Percentiles rank a stretch among this genome's conserved stretches.
Evolutionary conservation across 805 yeast genomes (phyloP).

Genomic region (Candida taoyuanica): DNA sequence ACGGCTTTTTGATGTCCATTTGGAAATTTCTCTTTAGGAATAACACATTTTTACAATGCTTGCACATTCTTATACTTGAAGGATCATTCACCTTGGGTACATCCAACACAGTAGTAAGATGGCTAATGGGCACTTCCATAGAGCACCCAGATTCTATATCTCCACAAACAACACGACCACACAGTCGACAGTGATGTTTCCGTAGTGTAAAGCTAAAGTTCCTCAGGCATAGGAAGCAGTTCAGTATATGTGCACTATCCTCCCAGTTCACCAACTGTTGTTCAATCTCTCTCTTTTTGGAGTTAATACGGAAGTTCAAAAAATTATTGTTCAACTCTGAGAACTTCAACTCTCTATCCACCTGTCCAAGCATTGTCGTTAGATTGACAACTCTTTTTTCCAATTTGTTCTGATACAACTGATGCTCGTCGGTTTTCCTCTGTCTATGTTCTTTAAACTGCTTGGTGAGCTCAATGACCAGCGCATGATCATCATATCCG

Average conservation of each 20-base stretch:
- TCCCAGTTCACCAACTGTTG: constrained; percentile 62
- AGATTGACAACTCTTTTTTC: constrained; percentile 57
- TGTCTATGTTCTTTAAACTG: constrained; percentile 40
- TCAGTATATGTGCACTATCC: constrained; percentile 39
- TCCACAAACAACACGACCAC: constrained; percentile 83
- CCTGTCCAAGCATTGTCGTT: constrained; percentile 25
- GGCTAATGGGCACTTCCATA: constrained; percentile 53
- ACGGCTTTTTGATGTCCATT: constrained; percentile 33
- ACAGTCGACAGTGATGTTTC: constrained; percentile 88
- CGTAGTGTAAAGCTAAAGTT: constrained; percentile 54
- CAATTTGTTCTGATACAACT: constrained; percentile 50
- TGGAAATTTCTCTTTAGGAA: constrained; percentile 50
- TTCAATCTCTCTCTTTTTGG: constrained; percentile 38
- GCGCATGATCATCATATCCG: constrained; percentile 48
- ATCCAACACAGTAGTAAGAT: constrained; percentile 20
- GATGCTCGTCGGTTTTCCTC: constrained; percentile 40
- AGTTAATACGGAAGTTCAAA: constrained; percentile 22
- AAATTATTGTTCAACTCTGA: constrained; percentile 22
- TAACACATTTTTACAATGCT: constrained; percentile 58
- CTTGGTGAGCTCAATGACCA: constrained; percentile 39
- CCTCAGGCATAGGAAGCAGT: constrained; percentile 62
- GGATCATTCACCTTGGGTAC: constrained; percentile 21
- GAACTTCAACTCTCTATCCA: constrained; percentile 25
- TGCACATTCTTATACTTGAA: constrained; percentile 55
- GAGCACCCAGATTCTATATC: constrained; percentile 63